Evolutionary conservation across 495 filamentous ascomycete genomes (phyloP).

Genomic region (Podospora pseudoanserina): DNA sequence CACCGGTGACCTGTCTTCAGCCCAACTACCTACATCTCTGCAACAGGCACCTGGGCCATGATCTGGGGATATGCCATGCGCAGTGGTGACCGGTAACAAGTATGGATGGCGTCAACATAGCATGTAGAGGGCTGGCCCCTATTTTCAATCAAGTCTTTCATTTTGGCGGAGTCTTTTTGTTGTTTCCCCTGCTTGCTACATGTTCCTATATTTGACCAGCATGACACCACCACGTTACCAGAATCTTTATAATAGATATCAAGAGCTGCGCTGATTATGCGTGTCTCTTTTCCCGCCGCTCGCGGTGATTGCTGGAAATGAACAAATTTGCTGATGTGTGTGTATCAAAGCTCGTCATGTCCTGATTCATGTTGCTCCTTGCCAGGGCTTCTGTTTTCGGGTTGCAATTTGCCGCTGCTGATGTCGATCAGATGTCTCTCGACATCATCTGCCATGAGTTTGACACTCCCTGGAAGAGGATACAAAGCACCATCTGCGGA

Average conservation of each 20-base stretch:
- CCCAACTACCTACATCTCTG: neutral
- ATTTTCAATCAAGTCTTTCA: neutral
- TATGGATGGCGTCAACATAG: neutral
- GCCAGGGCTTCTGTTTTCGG: neutral
- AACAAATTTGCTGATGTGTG: too few relatives aligned
- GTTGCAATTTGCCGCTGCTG: constrained; percentile 20
- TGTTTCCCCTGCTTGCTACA: neutral
- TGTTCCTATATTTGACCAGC: too few relatives aligned
- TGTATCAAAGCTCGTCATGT: constrained; percentile 16
- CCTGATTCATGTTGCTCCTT: neutral
- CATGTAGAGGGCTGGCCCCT: neutral
- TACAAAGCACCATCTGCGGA: constrained; percentile 22
- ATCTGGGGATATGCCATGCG: neutral
- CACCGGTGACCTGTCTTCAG: neutral
- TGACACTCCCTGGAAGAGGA: constrained; percentile 11
- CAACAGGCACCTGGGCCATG: neutral
- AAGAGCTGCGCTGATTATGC: too few relatives aligned
- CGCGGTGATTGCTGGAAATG: too few relatives aligned
- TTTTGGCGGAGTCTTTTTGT: neutral
- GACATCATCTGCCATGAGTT: constrained; percentile 17
- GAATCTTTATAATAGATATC: too few relatives aligned
- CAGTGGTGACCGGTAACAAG: neutral
- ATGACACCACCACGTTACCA: too few relatives aligned
- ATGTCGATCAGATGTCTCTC: constrained; percentile 22
- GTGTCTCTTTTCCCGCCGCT: too few relatives aligned